phyloP scores from a whole-genome alignment of 2,329 filamentous ascomycete genomes.

The Fusarium incarnatum region DNA sequence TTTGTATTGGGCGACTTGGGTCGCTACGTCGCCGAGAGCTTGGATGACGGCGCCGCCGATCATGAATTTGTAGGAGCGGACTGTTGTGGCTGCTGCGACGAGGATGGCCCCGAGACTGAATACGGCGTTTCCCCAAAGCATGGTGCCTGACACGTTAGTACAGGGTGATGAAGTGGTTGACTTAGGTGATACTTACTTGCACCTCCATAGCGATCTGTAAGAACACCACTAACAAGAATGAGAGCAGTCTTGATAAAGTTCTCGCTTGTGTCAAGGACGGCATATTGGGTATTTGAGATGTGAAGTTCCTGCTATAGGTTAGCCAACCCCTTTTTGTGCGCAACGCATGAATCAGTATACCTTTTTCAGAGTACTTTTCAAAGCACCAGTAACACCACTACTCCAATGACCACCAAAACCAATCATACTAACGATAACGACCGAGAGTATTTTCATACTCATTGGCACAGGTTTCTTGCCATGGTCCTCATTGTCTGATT shows the following conservation, averaged over 20 bases:
- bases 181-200: slow-evolving; percentile 54
- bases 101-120: slow-evolving; percentile 69
- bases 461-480: slow-evolving; percentile 44
- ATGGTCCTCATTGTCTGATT: slow-evolving; percentile 32
- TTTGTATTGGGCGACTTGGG: slow-evolving; percentile 73
- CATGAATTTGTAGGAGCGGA: slow-evolving; percentile 70
- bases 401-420: slow-evolving; percentile 72
- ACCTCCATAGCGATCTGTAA: slow-evolving; percentile 70
- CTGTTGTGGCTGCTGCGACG: slow-evolving; percentile 66
- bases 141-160: slow-evolving; percentile 53
- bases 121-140: slow-evolving; percentile 71
- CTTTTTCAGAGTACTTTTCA: slow-evolving; percentile 72
- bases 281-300: slow-evolving; percentile 70
- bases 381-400: slow-evolving; percentile 68
- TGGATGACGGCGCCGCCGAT: slow-evolving; percentile 66
- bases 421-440: slow-evolving; percentile 64
- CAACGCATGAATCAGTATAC: background rate
- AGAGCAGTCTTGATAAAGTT: slow-evolving; percentile 71
- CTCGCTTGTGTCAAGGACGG: slow-evolving; percentile 69
- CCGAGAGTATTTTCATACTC: slow-evolving; percentile 52
- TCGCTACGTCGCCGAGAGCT: slow-evolving; percentile 71
- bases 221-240: slow-evolving; percentile 64
- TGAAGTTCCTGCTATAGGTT: slow-evolving; percentile 57
- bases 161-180: no score
- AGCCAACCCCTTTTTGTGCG: background rate